Base-by-base conservation (phyloP, 768 basidiomycete genomes). In the Trametes cingulata region DNA sequence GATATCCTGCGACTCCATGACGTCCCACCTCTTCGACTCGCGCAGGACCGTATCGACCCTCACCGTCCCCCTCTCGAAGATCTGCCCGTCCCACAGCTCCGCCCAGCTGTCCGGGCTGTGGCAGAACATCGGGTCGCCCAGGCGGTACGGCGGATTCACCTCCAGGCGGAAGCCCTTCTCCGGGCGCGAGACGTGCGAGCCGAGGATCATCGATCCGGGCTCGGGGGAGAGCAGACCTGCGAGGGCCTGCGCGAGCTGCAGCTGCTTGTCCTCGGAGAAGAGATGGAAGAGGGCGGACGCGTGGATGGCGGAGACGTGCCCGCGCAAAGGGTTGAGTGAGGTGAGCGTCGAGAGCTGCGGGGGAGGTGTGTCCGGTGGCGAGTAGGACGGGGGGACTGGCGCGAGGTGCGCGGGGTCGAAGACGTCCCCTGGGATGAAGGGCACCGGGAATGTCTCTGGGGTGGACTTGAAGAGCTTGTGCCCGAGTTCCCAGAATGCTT, bases 401-500 rank as follows among this genome's bases (percentile, higher is more conserved):
- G 68, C 67, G 19, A 86, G 74, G 54, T 81, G 73, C 5, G 61
- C 56, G 13, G 78, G 70, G 61, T 85, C 77, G 52, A 88, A 79
- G 0, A 69, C 75, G 57, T 88, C 78, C 2, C 86, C 87, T 14
- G 74, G 69, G 17, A 88, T 59, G 66, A 88, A 87, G 0, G 73
- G 68, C 0, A 76, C 81, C 8, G 83, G 81, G 68, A 82, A 87
- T 0, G 80, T 76, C 37, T 78, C 71, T 0, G 79, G 77, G 0
- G 75, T 82, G 2, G 81, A 77, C 46, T 69, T 76, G 71, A 86
- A 88, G 22, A 88, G 75, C 43, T 80, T 74, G 62, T 87, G 85
- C 2, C 86, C 86, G 9, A 79, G 74, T 10, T 82, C 75, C 85
- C 85, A 87, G 57, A 84, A 82, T 12, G 73, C 85, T 86, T 33